Evolutionary conservation across 495 filamentous ascomycete species (phyloP), one percentile per base, ranked within the genome.

Genomic region (Rusavskia elegans): DNA sequence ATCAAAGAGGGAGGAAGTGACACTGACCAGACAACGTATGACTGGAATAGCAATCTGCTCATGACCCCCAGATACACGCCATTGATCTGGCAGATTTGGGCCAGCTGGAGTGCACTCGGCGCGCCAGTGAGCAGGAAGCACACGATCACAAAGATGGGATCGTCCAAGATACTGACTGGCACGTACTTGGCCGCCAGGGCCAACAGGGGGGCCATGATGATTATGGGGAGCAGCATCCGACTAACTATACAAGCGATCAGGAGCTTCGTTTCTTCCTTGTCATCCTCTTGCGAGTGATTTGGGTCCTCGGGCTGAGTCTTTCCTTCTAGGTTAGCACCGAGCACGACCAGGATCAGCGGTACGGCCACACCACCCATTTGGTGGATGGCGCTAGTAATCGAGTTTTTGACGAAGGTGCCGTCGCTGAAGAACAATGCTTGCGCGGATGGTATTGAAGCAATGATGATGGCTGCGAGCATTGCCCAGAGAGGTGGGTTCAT

Each of bases 401-500:
- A 94, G 69, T 94, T 95, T 63, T 84, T 81, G 54, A 98, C 70
- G 58, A 98, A 96, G 5, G 88, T 87, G 25, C 89, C 92, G 14
- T 85, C 80, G 45, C 80, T 72, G 69, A 96, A 98, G 71, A 98
- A 97, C 14, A 89, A 68, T 27, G 69, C 68, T 64, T 98, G 89
- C 2, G 97, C 73, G 2, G 71, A 63, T 0, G 92, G 93, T n/a
- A 96, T 76, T 2, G 87, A 94, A 27, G 93, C 92, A 5, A 97
- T 83, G 51, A 96, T 63, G 51, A 97, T 82, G 17, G 93, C 84
- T 19, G 78, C 67, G 2, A 97, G 72, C 90, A 98, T 97, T 10
- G 92, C 90, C 87, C 89, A 97, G 1, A 98, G 79, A 0, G 92
- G 93, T 6, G 92, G 90, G 66, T 97, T 98, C 92, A 98, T 97